These are phyloP conservation scores for Bromus sterilis DNA, from an alignment of 176 grass and related monocot genomes.

Conservation along the genomic window DNA sequence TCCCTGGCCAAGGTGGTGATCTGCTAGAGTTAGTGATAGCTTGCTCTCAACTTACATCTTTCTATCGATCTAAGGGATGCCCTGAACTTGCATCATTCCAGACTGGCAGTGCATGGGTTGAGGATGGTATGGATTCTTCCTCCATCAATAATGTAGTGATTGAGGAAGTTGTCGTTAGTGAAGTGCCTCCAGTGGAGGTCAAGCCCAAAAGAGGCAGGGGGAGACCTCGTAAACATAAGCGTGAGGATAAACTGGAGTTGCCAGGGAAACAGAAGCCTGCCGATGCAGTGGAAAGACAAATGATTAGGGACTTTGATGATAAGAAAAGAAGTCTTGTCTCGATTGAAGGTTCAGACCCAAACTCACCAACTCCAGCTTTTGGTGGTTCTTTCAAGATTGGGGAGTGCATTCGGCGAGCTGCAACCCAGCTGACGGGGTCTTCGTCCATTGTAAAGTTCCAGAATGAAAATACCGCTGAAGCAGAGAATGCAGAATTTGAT, in stretches of 20 bases:
- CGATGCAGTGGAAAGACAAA: not conserved
- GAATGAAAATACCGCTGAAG: constrained; percentile 49
- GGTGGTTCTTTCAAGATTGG: constrained; percentile 92
- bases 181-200: constrained; percentile 22
- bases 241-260: constrained; percentile 31
- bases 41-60: constrained; percentile 74
- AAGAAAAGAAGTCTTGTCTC: constrained; percentile 46
- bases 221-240: constrained; percentile 63
- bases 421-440: constrained; percentile 80
- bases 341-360: constrained; percentile 43
- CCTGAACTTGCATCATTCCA: constrained; percentile 67
- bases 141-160: constrained; percentile 6
- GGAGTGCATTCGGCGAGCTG: constrained; percentile 87
- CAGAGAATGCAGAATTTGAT: constrained; percentile 78
- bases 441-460: constrained; percentile 45
- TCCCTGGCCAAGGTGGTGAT: constrained; percentile 55
- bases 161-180: constrained; percentile 34
- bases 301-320: constrained; percentile 37
- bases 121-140: constrained; percentile 29
- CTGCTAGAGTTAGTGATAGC: constrained; percentile 57
- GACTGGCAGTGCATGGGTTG: constrained; percentile 48
- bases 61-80: constrained; percentile 73
- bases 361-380: constrained; percentile 35
- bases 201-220: constrained; percentile 73
- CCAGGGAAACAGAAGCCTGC: constrained; percentile 7